Evolutionary conservation across 2,329 filamentous ascomycete species (phyloP), one percentile per base, ranked within the genome.

Genomic region (Fusarium coicis): DNA sequence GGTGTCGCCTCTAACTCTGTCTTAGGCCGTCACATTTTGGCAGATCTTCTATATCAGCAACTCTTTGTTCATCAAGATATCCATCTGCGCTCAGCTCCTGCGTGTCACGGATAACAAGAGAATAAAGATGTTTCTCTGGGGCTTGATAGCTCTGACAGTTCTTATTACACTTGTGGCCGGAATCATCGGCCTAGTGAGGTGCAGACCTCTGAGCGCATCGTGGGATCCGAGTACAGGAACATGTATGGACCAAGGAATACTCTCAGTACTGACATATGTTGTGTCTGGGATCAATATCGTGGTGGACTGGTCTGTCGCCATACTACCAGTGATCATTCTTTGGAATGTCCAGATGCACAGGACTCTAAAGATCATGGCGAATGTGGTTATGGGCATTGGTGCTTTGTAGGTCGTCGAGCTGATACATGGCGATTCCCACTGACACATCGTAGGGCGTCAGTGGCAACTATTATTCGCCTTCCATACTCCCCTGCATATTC

Each of bases 251-350:
- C 47, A 55, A 3, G 44, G 56, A 2, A 50, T 59, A 16, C 49
- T 70, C 4, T 58, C 61, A 7, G 43, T 66, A 4, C 47, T 70
- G 11, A 71, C 67, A 3, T 63, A 60, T 3, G 55, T 67, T 3
- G 63, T 71, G 4, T 72, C 69, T 2, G 63, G 42, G 2, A 50
- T 63, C n/a, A 68, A 71, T 3, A 67, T 72, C 12, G 34, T 61
- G 1, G 56, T 65, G 0, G 63, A 71, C 19, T 71, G 63, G 67
- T 58, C 62, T 3, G 67, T 72, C 8, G 47, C 63, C 2, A 64
- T 63, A 16, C 18, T 72, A 2, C 58, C 54, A 3, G 28, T 61
- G 10, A 63, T 63, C 8, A 67, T 72, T 34, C 15, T 72, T 2
- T 50, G 63, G 49, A 46, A 64, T 37, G 19, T 71, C 0, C 69